Evolutionary conservation across 2,329 filamentous ascomycete species (phyloP).

Genomic region (Neoscytalidium dimidiatum): DNA sequence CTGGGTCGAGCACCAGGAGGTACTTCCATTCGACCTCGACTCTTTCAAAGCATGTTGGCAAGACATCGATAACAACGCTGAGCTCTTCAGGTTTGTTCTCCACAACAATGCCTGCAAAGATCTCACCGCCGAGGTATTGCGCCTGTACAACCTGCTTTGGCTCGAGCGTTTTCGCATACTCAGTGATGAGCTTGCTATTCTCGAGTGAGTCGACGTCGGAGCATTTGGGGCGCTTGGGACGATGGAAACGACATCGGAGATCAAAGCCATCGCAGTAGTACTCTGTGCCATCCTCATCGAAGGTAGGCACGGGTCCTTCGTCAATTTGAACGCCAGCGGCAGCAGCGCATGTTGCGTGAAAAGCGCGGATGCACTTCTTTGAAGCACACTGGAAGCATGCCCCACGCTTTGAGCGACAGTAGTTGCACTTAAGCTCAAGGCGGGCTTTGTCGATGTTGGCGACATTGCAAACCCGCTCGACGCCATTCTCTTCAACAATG

Average conservation of each 20-base stretch:
- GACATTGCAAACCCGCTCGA: slow-evolving; percentile 76
- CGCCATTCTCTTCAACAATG: slow-evolving; percentile 73
- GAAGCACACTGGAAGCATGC: slow-evolving; percentile 96
- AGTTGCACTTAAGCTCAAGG: slow-evolving; percentile 89
- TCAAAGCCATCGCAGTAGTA: slow-evolving; percentile 92
- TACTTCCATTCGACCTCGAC: slow-evolving; percentile 85
- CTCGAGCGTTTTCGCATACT: slow-evolving; percentile 68
- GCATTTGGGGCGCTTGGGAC: slow-evolving; percentile 81
- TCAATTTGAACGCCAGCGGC: slow-evolving; percentile 92
- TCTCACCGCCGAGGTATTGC: slow-evolving; percentile 80
- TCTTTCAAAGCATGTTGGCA: slow-evolving; percentile 73
- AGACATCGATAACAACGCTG: slow-evolving; percentile 74
- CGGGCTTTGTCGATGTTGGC: slow-evolving; percentile 83
- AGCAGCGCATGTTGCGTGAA: slow-evolving; percentile 92
- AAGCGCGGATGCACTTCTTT: slow-evolving; percentile 89
- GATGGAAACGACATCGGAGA: slow-evolving; percentile 92
- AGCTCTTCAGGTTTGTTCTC: slow-evolving; percentile 79
- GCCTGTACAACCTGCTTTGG: slow-evolving; percentile 81
- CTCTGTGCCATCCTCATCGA: slow-evolving; percentile 86
- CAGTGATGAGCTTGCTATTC: slow-evolving; percentile 66
- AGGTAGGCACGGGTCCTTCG: slow-evolving; percentile 79
- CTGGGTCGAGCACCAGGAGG: slow-evolving; percentile 70
- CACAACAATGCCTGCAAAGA: slow-evolving; percentile 85
- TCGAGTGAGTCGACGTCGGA: slow-evolving; percentile 70
- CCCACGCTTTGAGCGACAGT: slow-evolving; percentile 91